These are phyloP conservation scores for Alternaria infectoria DNA, from an alignment of 2,329 filamentous ascomycete species.

Conservation along the genomic window DNA sequence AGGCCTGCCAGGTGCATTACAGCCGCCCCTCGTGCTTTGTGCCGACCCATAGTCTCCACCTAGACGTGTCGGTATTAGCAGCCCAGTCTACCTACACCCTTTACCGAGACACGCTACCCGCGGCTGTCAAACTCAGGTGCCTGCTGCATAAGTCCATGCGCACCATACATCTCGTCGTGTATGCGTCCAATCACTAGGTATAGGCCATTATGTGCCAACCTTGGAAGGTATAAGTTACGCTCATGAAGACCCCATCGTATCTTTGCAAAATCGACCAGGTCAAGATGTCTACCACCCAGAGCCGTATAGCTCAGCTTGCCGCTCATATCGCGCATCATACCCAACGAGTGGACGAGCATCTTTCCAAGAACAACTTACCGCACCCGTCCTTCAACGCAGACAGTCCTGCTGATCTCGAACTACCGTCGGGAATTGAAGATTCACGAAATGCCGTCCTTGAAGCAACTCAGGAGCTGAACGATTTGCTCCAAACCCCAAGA, in stretches of 20 bases:
- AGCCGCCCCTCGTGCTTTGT: not conserved
- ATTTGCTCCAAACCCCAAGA: constrained; percentile 9
- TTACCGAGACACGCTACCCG: not conserved
- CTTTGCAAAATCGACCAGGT: not conserved
- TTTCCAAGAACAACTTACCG: constrained; percentile 6
- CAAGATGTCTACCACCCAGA: not conserved
- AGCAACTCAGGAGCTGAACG: constrained; percentile 15
- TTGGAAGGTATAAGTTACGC: not conserved
- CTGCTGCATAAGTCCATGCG: not conserved
- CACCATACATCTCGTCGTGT: not conserved
- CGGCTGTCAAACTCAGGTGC: not conserved
- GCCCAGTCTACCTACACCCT: not conserved
- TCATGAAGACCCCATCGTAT: not conserved
- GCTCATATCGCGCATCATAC: constrained; percentile 8
- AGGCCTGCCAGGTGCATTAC: not conserved
- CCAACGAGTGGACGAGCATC: constrained; percentile 1
- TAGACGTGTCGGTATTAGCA: not conserved
- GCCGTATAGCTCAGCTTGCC: constrained; percentile 12
- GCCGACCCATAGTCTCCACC: not conserved
- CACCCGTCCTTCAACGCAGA: constrained; percentile 10
- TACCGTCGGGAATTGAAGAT: constrained; percentile 8
- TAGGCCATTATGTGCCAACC: not conserved
- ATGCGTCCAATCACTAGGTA: not conserved
- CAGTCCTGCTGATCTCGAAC: not conserved
- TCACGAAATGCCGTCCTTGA: constrained; percentile 8